Evolutionary conservation across 164 flowering plant genomes (phyloP).

Genomic region (Protea cynaroides): DNA sequence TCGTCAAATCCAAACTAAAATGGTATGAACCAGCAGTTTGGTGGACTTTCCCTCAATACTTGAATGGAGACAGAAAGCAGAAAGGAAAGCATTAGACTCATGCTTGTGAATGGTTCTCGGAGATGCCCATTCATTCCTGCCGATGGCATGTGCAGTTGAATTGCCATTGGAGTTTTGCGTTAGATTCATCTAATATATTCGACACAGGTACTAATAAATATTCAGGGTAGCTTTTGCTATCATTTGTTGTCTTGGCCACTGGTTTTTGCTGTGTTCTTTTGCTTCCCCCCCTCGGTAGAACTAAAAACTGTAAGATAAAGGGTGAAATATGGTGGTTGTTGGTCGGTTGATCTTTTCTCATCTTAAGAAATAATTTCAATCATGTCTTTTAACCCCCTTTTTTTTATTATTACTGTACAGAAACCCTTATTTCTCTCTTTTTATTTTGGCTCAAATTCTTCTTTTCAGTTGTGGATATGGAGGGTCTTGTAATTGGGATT

Average conservation of each 20-base stretch:
- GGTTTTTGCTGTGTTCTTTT: no score
- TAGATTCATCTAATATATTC: not conserved
- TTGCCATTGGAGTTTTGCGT: not conserved
- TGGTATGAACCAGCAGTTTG: conserved; percentile 35
- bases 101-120: not conserved
- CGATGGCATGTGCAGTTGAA: not conserved
- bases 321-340: no score
- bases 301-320: no score
- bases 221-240: not conserved
- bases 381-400: no score
- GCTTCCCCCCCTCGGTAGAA: not conserved
- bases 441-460: no score
- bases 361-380: no score
- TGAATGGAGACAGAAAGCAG: not conserved
- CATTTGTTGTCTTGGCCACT: not conserved
- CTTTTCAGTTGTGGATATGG: no score
- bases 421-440: no score
- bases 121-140: not conserved
- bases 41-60: not conserved
- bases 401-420: no score
- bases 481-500: no score
- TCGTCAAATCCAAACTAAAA: conserved; percentile 79
- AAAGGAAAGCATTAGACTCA: not conserved
- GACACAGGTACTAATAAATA: not conserved
- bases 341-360: no score